phyloP scores from a whole-genome alignment of 805 yeast genomes.

The Saturnispora bothae region DNA sequence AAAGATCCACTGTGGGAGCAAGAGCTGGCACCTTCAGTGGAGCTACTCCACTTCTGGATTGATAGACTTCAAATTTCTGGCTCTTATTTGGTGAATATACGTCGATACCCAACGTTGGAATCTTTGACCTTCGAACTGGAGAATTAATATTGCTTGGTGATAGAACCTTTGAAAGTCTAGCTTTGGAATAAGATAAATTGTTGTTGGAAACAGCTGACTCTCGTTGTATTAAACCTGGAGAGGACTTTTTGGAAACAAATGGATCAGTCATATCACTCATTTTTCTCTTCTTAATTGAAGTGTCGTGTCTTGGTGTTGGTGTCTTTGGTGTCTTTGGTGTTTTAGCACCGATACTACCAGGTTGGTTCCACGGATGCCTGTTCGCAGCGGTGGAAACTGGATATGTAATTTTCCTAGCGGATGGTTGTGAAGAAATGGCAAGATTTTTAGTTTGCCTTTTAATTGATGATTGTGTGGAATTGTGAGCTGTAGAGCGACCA shows the following conservation, averaged over 20 bases:
- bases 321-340: neutral
- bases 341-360: neutral
- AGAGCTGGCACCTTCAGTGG: neutral
- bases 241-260: slow-evolving; percentile 1
- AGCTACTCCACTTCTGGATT: neutral
- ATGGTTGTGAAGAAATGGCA: slow-evolving; percentile 6
- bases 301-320: slow-evolving; percentile 3
- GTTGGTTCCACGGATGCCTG: neutral
- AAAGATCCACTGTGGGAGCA: neutral
- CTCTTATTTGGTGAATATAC: neutral
- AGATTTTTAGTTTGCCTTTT: slow-evolving; percentile 4
- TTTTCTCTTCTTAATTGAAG: neutral
- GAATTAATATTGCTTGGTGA: slow-evolving; percentile 2
- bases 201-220: too few relatives aligned
- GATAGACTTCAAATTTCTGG: neutral
- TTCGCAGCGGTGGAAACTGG: neutral
- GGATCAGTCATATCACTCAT: slow-evolving; percentile 6
- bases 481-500: too few relatives aligned
- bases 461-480: slow-evolving; percentile 14
- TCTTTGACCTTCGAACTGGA: neutral
- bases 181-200: neutral
- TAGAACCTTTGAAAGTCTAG: neutral
- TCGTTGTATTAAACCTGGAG: too few relatives aligned
- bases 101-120: neutral
- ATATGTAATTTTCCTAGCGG: too few relatives aligned